Conservation (phyloP, 164 flowering plant species). For the Platanus orientalis region DNA sequence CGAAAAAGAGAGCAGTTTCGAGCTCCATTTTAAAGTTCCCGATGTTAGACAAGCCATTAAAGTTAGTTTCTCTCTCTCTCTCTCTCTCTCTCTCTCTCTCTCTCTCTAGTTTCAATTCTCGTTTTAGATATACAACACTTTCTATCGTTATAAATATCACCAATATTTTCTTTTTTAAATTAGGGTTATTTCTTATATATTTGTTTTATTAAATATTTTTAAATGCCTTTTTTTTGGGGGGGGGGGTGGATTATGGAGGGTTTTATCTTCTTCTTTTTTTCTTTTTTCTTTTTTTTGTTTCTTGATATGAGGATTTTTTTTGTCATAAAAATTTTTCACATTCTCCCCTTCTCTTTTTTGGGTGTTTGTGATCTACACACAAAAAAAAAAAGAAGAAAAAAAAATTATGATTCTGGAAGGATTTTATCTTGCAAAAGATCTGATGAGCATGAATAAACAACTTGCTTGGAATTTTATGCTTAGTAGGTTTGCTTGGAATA, state of each 20-base stretch:
- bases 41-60: constrained; percentile 34
- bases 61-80: constrained; percentile 24
- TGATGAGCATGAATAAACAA: too few relatives aligned
- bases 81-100: not conserved
- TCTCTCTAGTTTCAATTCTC: not conserved
- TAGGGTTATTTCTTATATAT: not conserved
- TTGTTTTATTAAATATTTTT: not conserved
- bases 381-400: too few relatives aligned
- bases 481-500: not conserved
- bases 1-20: constrained; percentile 27
- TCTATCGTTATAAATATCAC: not conserved
- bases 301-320: too few relatives aligned
- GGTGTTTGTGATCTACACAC: too few relatives aligned
- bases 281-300: too few relatives aligned
- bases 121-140: not conserved
- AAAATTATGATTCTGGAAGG: too few relatives aligned
- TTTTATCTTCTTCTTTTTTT: too few relatives aligned
- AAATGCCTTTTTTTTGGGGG: not conserved
- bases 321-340: too few relatives aligned
- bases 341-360: too few relatives aligned
- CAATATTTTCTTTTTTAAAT: not conserved
- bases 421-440: too few relatives aligned
- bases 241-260: too few relatives aligned
- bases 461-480: too few relatives aligned
- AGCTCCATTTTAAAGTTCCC: constrained; percentile 48